Evolutionary conservation across 768 basidiomycete species (phyloP).

Genomic region (Lyophyllum semitale): DNA sequence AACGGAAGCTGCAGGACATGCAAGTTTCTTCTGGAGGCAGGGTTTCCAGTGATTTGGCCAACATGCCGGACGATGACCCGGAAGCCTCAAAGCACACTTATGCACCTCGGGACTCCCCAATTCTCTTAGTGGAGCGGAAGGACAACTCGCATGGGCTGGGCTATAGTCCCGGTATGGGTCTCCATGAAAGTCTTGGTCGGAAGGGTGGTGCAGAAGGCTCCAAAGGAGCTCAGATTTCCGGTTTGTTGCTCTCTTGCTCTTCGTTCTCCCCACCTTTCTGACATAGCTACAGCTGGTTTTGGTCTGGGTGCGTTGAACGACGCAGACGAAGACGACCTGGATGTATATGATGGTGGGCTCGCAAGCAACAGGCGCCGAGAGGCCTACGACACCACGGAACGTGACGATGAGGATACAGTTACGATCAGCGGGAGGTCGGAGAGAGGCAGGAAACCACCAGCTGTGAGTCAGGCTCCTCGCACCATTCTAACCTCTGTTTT

Average conservation of each 20-base stretch:
- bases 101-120: constrained; percentile 76
- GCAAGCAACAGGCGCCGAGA: constrained; percentile 44
- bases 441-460: constrained; percentile 20
- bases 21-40: constrained; percentile 38
- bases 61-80: constrained; percentile 62
- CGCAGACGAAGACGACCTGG: constrained; percentile 90
- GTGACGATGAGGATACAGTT: constrained; percentile 63
- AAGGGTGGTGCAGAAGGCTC: constrained; percentile 20
- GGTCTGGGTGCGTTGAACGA: constrained; percentile 90
- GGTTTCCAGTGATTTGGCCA: constrained; percentile 30
- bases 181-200: constrained; percentile 59
- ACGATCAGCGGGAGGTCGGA: constrained; percentile 37
- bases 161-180: constrained; percentile 63
- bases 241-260: constrained; percentile 30
- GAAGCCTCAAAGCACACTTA: constrained; percentile 88
- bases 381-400: constrained; percentile 67
- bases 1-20: constrained; percentile 72
- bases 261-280: background rate
- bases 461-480: constrained; percentile 27
- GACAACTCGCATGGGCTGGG: constrained; percentile 84
- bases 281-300: constrained; percentile 64
- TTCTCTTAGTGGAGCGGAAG: constrained; percentile 65
- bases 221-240: constrained; percentile 57
- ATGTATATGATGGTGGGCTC: constrained; percentile 66
- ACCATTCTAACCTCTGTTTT: constrained; percentile 5